phyloP scores from a whole-genome alignment of 2,329 filamentous ascomycete species.

The Sarocladium brachiariae region DNA sequence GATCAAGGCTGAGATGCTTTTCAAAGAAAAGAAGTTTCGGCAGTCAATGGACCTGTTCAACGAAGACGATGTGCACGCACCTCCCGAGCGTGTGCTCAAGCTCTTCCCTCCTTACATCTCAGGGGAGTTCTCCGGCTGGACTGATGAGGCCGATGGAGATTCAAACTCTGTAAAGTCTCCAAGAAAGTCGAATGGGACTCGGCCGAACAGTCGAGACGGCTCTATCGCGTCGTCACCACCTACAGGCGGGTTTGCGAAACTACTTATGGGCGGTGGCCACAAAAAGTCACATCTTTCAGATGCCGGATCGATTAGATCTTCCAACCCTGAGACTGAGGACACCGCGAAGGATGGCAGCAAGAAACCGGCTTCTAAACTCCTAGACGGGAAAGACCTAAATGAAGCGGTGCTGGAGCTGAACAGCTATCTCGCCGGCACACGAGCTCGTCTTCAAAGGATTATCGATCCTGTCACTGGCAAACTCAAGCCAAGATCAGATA shows the following conservation, averaged over 20 bases:
- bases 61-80: slow-evolving; percentile 75
- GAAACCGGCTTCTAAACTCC: slow-evolving; percentile 11
- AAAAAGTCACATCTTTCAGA: slow-evolving; percentile 40
- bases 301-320: slow-evolving; percentile 54
- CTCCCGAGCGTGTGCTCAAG: slow-evolving; percentile 79
- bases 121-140: slow-evolving; percentile 64
- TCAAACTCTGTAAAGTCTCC: not conserved
- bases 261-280: slow-evolving; percentile 39
- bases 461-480: slow-evolving; percentile 57
- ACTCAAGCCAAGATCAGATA: slow-evolving; percentile 43
- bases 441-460: slow-evolving; percentile 56
- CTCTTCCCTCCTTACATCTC: slow-evolving; percentile 80
- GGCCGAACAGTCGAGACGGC: slow-evolving; percentile 20
- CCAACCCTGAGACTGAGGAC: slow-evolving; percentile 37
- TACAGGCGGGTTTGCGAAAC: slow-evolving; percentile 45
- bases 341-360: slow-evolving; percentile 23
- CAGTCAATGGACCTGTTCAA: slow-evolving; percentile 85
- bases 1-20: slow-evolving; percentile 80
- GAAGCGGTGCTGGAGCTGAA: slow-evolving; percentile 76
- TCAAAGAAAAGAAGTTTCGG: slow-evolving; percentile 74
- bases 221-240: slow-evolving; percentile 25
- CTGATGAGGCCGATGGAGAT: slow-evolving; percentile 28
- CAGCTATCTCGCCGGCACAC: slow-evolving; percentile 81
- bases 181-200: slow-evolving; percentile 21
- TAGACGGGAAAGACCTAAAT: slow-evolving; percentile 77